These are phyloP conservation scores for Lactarius deliciosus DNA, from an alignment of 768 basidiomycete species.

Conservation along the genomic window DNA sequence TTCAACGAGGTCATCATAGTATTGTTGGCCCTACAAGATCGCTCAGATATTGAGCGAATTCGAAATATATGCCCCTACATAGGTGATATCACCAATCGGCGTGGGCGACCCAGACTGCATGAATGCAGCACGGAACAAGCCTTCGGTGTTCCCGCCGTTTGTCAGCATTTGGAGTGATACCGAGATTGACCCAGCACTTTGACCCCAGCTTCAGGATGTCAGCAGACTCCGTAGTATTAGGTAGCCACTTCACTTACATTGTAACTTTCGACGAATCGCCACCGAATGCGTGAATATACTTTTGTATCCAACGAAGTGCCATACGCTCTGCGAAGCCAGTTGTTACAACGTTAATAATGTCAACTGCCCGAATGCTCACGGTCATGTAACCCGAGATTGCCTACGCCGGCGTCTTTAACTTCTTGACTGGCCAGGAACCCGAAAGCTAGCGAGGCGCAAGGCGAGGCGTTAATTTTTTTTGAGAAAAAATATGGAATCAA, in stretches of 20 bases:
- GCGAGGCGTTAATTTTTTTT: neutral
- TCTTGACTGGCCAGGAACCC: constrained; percentile 54
- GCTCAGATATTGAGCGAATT: neutral
- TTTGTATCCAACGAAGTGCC: constrained; percentile 63
- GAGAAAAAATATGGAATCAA: too few species aligned
- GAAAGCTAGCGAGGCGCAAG: constrained; percentile 36
- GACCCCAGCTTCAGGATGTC: constrained; percentile 42
- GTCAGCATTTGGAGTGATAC: constrained; percentile 44
- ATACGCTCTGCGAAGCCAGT: constrained; percentile 44
- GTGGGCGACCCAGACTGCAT: constrained; percentile 46
- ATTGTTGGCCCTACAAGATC: constrained; percentile 33
- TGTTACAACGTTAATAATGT: neutral
- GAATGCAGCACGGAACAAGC: constrained; percentile 43
- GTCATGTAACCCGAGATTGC: constrained; percentile 65
- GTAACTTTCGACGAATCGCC: constrained; percentile 62
- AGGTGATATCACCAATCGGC: constrained; percentile 35
- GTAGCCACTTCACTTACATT: constrained; percentile 40
- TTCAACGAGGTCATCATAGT: constrained; percentile 45
- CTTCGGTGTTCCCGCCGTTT: constrained; percentile 40
- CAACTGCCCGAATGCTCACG: constrained; percentile 39
- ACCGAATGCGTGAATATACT: constrained; percentile 61
- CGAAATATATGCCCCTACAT: constrained; percentile 36
- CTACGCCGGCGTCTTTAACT: constrained; percentile 51
- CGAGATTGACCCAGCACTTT: constrained; percentile 54
- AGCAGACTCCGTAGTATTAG: constrained; percentile 2